A percentile compares a stretch with the other conserved stretches of the same genome.
Conservation (phyloP, 2,329 filamentous ascomycete genomes). For the Colletotrichum shisoi region DNA sequence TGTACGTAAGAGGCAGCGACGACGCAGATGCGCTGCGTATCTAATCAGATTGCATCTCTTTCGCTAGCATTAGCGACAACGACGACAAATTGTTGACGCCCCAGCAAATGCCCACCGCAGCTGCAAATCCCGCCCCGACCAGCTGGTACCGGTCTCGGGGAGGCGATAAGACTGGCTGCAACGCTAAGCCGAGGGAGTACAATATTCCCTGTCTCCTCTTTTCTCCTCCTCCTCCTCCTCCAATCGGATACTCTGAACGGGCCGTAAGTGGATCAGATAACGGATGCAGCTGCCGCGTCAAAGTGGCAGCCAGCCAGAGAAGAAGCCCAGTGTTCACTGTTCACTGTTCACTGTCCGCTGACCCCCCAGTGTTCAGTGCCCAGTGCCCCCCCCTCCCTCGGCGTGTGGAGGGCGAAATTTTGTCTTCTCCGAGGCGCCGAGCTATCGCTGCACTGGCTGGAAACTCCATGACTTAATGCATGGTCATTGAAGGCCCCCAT, state of each 20-base stretch:
- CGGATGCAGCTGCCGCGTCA: neutral
- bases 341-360: too few relatives aligned
- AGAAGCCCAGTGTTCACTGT: too few relatives aligned
- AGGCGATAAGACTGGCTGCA: neutral
- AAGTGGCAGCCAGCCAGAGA: neutral
- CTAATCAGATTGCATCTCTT: conserved; percentile 37
- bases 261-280: conserved; percentile 18
- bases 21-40: conserved; percentile 16
- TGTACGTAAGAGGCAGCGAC: conserved; percentile 21
- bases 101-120: conserved; percentile 7
- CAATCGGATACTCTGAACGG: neutral
- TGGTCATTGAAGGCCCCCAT: conserved; percentile 36
- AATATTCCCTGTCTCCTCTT: neutral
- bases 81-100: conserved; percentile 30
- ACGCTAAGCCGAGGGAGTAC: conserved; percentile 9
- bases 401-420: conserved; percentile 24
- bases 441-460: conserved; percentile 21
- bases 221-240: neutral
- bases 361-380: too few relatives aligned
- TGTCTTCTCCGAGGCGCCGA: conserved; percentile 41
- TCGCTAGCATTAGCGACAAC: conserved; percentile 4
- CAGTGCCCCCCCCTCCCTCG: neutral
- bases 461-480: conserved; percentile 38
- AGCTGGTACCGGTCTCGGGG: conserved; percentile 1
- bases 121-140: conserved; percentile 1